Conservation (phyloP, 164 flowering plant species). For the Annona cherimola region DNA sequence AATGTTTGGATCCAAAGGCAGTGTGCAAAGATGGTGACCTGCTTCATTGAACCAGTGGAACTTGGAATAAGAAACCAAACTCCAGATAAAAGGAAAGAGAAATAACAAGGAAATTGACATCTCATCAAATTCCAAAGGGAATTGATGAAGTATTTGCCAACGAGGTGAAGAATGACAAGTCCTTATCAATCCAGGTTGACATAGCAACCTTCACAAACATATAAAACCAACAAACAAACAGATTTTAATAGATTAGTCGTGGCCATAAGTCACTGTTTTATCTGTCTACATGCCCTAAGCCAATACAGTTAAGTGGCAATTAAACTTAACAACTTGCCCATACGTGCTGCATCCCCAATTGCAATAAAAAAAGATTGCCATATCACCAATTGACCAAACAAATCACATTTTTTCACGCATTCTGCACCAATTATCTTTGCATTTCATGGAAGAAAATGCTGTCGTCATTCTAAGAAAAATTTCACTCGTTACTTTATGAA, state of each 20-base stretch:
- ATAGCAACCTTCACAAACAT: not conserved
- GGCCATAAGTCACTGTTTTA: not conserved
- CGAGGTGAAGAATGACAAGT: not conserved
- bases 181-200: not conserved
- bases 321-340: too few species aligned
- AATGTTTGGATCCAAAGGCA: conserved; percentile 93
- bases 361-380: too few species aligned
- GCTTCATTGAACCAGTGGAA: conserved; percentile 7
- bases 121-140: not conserved
- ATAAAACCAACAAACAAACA: not conserved
- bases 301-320: too few species aligned
- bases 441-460: not conserved
- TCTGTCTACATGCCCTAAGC: not conserved
- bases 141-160: not conserved
- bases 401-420: not conserved
- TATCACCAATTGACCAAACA: too few species aligned
- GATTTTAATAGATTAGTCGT: not conserved
- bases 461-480: not conserved
- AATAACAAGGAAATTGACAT: not conserved
- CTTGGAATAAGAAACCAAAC: not conserved
- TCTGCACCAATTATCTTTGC: not conserved
- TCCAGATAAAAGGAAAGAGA: not conserved
- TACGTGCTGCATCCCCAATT: too few species aligned
- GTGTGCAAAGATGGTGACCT: conserved; percentile 89
- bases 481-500: not conserved